phyloP scores from a whole-genome alignment of 2,329 filamentous ascomycete species.

The Elsinoe perseae region DNA sequence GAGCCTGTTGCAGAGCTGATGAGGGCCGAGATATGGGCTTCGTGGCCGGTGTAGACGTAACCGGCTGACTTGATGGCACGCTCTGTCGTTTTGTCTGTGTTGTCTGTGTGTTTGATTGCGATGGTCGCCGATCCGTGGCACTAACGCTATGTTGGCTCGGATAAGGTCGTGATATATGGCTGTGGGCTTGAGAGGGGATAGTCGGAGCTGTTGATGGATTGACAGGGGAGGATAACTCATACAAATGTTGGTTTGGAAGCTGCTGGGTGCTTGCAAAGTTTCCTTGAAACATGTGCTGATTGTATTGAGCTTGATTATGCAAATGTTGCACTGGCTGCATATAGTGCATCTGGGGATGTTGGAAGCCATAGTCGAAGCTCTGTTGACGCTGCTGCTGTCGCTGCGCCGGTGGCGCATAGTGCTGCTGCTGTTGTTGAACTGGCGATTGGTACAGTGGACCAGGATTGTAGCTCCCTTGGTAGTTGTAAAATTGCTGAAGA shows the following conservation, averaged over 20 bases:
- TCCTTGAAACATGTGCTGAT: conserved; percentile 7
- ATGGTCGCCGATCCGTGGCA: neutral
- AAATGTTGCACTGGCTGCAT: neutral
- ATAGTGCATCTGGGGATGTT: conserved; percentile 3
- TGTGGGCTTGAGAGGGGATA: conserved; percentile 9
- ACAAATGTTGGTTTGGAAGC: neutral
- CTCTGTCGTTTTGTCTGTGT: neutral
- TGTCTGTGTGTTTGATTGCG: neutral
- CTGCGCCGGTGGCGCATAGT: neutral
- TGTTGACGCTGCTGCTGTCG: neutral
- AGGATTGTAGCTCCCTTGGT: neutral
- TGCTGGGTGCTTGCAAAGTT: neutral
- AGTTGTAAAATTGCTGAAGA: neutral
- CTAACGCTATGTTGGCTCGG: neutral
- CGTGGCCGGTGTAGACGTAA: neutral
- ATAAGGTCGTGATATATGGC: neutral
- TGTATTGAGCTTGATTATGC: conserved; percentile 2
- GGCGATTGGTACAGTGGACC: neutral
- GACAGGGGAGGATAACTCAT: conserved; percentile 11
- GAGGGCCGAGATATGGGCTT: neutral
- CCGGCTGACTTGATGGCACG: neutral
- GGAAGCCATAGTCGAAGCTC: neutral
- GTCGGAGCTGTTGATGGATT: neutral
- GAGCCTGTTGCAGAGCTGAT: conserved; percentile 8
- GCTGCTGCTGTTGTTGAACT: neutral